Base-by-base conservation (phyloP, 1,139 yeast species). In the Candida sojae region DNA sequence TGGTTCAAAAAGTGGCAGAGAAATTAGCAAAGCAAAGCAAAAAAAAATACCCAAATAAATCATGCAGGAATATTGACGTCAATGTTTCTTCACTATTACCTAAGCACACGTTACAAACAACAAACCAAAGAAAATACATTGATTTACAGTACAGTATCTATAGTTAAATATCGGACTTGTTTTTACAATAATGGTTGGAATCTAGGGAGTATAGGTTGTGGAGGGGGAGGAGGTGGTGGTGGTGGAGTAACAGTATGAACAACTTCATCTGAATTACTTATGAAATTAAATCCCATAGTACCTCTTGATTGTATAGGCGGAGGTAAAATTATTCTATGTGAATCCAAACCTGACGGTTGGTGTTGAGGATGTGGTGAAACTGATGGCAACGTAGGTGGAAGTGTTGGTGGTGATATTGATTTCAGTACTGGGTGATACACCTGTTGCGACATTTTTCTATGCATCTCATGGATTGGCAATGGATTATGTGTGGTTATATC, bases 151-250 rank as follows among this genome's bases (percentile, higher is more conserved):
- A 36, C 13, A 36, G 29, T 8, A 17, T 17, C 2, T 17, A 17
- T 17, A 17, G 21, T 17, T 17, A 17, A 17, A 17, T 17, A 17
- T 17, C 21, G 21, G 21, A 17, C 21, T 17, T 17, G 21, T 17
- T 17, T 17, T 44, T 53, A 70, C 39, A 71, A 57, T 32, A 72
- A 60, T 2, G 77, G 77, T 47, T 72, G 77, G 59, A 72, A 72
- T 47, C 59, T 61, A 13, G 77, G 77, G 10, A 70, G 54, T 5
- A 66, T 54, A 8, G 71, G 68, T 9, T 59, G 66, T 2, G 69
- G 65, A 9, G 64, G 64, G 2, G 62, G 59, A 0, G 64, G 61
- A 12, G 58, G 65, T 9, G 64, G 64, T 3, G 62, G 59, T 0
- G 64, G 61, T 13, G 58, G 56, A 10, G 62, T 29, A 49, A n/a